These are phyloP conservation scores for Gymnopus androsaceus DNA, from an alignment of 1,284 basidiomycete genomes.

Conservation along the genomic window DNA sequence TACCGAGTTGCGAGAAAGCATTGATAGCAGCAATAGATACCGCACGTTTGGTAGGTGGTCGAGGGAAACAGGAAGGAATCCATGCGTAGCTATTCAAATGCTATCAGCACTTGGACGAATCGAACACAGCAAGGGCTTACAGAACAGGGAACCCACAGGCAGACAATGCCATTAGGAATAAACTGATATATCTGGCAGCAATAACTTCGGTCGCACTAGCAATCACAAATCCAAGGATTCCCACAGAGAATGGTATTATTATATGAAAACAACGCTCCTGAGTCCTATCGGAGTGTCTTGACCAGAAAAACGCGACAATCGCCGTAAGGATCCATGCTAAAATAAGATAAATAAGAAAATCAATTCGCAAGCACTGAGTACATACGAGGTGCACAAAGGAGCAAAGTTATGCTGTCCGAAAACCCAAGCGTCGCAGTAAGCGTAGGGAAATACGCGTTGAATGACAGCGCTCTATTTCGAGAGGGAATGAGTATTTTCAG, in stretches of 20 bases:
- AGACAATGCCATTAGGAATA: slow-evolving; percentile 33
- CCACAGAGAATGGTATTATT: slow-evolving; percentile 49
- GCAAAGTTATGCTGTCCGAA: slow-evolving; percentile 60
- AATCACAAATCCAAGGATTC: slow-evolving; percentile 72
- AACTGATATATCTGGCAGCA: slow-evolving; percentile 66
- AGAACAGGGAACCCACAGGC: background rate
- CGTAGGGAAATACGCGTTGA: slow-evolving; percentile 81
- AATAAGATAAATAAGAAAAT: no score
- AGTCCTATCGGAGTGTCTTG: slow-evolving; percentile 62
- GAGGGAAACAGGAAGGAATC: slow-evolving; percentile 68
- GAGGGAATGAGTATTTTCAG: background rate
- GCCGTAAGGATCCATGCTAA: no score
- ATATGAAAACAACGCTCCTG: slow-evolving; percentile 72
- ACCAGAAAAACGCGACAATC: background rate
- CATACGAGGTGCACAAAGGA: slow-evolving; percentile 82
- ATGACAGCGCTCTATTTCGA: slow-evolving; percentile 57
- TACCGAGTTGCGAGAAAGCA: slow-evolving; percentile 70
- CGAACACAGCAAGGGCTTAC: slow-evolving; percentile 50
- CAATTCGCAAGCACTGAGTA: no score
- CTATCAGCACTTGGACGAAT: slow-evolving; percentile 75
- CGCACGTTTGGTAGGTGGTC: slow-evolving; percentile 69
- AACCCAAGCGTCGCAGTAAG: slow-evolving; percentile 68
- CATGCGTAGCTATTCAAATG: slow-evolving; percentile 64
- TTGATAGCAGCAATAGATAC: slow-evolving; percentile 71
- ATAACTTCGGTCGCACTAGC: slow-evolving; percentile 72